A percentile compares a stretch with the other conserved stretches of the same genome.
phyloP scores from a whole-genome alignment of 2,329 filamentous ascomycete genomes.

The Orbilia javanica region DNA sequence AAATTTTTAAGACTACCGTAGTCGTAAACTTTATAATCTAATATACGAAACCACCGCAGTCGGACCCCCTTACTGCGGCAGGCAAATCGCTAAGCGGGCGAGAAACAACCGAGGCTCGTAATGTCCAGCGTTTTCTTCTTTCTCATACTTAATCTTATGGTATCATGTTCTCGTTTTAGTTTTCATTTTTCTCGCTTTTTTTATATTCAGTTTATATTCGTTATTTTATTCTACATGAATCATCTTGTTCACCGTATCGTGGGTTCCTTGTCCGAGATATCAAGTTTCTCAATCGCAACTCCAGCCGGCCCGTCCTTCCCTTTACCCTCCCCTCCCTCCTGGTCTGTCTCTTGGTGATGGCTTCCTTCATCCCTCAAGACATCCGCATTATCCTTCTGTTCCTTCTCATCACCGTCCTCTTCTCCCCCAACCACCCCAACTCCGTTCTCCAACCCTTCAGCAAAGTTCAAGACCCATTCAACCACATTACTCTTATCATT shows the following conservation, averaged over 20 bases:
- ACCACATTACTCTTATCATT: constrained; percentile 76
- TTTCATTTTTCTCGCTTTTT: constrained; percentile 37
- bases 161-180: too few relatives aligned
- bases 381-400: constrained; percentile 32
- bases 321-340: neutral
- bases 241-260: constrained; percentile 36
- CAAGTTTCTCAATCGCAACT: constrained; percentile 36
- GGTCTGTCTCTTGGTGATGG: constrained; percentile 22
- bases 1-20: too few relatives aligned
- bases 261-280: constrained; percentile 34
- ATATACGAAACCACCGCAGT: too few relatives aligned
- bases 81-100: too few relatives aligned
- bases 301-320: constrained; percentile 1
- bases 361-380: constrained; percentile 52
- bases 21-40: too few relatives aligned
- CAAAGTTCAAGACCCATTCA: constrained; percentile 68
- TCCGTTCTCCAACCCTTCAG: constrained; percentile 65
- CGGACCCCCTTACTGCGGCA: too few relatives aligned
- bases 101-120: too few relatives aligned
- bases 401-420: constrained; percentile 5
- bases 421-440: constrained; percentile 51
- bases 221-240: constrained; percentile 9
- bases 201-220: constrained; percentile 4
- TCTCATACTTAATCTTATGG: neutral
- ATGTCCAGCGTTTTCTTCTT: too few relatives aligned